Evolutionary conservation across 306 rosid species (phyloP), one percentile per base, ranked within the genome.

Genomic region (Astragalus membranaceus): DNA sequence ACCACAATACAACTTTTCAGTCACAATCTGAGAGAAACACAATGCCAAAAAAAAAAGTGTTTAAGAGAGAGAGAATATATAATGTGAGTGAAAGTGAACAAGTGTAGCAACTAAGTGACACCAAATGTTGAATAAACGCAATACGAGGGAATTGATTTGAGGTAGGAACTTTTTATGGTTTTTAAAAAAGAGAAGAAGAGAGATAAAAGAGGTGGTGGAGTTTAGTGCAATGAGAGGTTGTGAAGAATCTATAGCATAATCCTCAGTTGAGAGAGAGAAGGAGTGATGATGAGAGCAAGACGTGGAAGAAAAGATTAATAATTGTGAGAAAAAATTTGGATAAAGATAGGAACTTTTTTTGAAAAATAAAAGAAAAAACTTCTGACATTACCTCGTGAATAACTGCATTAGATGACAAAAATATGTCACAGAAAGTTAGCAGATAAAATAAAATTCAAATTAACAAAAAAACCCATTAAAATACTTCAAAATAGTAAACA

Each of bases 381-480:
- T 87, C 99, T 89, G 99, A 95, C 99, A 95, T 29, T 66, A 67
- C 82, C 99, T 89, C 99, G 97, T 95, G 99, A 91, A 83, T 81
- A 87, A 87, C 83, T 83, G 91, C 83, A 81, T 95, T 95, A 91
- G 72, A 87, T n/a, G 99, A 95, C 99, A 91, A 95, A 87, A 86
- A 83, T 82, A 78, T 70, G 92, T 79, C 88, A 78, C 86, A 87
- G 84, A 87, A 84, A 81, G 77, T 80, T 64, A 78, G 71, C 90
- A 87, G 86, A 82, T 15, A 29, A 54, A 32, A 5, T 10, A 4
- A 39, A 13, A 41, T 57, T 74, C 69, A 65, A 63, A 43, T 62
- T 35, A 42, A 64, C 30, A 26, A 26, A 1, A 1, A 64, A 48
- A 12, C 46, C 37, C 23, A 46, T 44, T 67, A 69, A 47, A 72